phyloP scores from a whole-genome alignment of 805 yeast species.

The Kazachstania taianensis region DNA sequence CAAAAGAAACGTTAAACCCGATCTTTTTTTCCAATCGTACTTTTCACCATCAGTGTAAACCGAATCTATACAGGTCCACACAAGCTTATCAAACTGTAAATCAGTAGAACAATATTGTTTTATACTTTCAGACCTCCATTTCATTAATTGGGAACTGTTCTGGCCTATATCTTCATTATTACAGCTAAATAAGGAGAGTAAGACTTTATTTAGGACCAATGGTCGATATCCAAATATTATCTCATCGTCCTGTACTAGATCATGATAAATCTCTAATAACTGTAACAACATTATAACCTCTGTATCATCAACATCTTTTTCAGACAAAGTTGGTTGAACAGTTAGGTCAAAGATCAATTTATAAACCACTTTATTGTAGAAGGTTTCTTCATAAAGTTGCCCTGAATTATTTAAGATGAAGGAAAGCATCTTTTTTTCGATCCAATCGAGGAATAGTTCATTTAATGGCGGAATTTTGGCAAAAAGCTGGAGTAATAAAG shows the following conservation, averaged over 20 bases:
- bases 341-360: constrained; percentile 1
- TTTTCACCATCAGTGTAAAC: constrained; percentile 26
- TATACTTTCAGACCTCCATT: constrained; percentile 44
- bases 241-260: constrained; percentile 10
- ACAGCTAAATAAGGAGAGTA: constrained; percentile 15
- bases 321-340: constrained; percentile 1
- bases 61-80: constrained; percentile 40
- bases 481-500: constrained; percentile 6
- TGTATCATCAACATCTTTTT: constrained; percentile 5
- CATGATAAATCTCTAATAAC: constrained; percentile 26
- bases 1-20: constrained; percentile 46
- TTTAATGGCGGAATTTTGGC: constrained; percentile 7
- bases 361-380: constrained; percentile 2
- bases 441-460: constrained; percentile 10
- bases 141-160: constrained; percentile 24
- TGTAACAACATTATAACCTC: constrained; percentile 32
- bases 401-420: constrained; percentile 5
- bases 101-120: constrained; percentile 10
- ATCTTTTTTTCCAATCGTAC: constrained; percentile 28
- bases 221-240: too few relatives aligned
- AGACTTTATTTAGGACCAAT: constrained; percentile 9
- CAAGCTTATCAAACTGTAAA: constrained; percentile 17
- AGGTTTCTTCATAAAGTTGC: constrained; percentile 9
- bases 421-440: constrained; percentile 3
- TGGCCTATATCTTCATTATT: constrained; percentile 12